A percentile compares a stretch with the other conserved stretches of the same genome.
Evolutionary conservation across 2,329 filamentous ascomycete species (phyloP).

Genomic region (Fusarium piperis): DNA sequence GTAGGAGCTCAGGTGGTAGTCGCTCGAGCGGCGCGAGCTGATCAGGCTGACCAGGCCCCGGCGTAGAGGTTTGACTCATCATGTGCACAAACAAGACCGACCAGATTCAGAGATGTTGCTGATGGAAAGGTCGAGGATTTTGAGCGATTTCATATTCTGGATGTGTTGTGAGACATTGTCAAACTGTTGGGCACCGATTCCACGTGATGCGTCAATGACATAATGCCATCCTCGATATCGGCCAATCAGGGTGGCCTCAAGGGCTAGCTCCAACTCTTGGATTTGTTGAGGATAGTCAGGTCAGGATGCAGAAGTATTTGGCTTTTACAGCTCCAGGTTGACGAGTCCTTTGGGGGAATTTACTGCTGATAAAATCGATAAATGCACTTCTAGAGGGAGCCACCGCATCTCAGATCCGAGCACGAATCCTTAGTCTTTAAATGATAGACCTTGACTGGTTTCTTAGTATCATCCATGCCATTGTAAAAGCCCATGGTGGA

Average conservation of each 20-base stretch:
- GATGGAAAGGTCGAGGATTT: background rate
- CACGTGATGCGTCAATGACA: background rate
- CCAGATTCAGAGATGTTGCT: background rate
- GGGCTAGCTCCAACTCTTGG: no score
- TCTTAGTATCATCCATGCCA: background rate
- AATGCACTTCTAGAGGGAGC: no score
- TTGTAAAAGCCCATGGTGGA: background rate
- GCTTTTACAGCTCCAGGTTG: no score
- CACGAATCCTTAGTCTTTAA: background rate
- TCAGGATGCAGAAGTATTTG: no score
- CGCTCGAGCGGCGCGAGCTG: constrained; percentile 9
- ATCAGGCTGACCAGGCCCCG: background rate
- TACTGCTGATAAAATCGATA: no score
- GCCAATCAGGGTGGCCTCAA: no score
- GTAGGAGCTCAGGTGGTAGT: constrained; percentile 20
- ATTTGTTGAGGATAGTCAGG: no score
- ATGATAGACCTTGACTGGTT: background rate
- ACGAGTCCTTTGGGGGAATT: no score
- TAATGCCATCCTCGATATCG: background rate
- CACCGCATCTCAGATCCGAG: background rate
- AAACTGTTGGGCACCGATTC: background rate
- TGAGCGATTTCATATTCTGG: background rate
- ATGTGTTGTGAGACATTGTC: background rate
- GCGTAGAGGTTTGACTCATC: background rate
- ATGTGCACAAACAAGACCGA: background rate